Evolutionary conservation across 257 asterid genomes (phyloP), one percentile per base, ranked within the genome.

Genomic region (Marsdenia floribunda): DNA sequence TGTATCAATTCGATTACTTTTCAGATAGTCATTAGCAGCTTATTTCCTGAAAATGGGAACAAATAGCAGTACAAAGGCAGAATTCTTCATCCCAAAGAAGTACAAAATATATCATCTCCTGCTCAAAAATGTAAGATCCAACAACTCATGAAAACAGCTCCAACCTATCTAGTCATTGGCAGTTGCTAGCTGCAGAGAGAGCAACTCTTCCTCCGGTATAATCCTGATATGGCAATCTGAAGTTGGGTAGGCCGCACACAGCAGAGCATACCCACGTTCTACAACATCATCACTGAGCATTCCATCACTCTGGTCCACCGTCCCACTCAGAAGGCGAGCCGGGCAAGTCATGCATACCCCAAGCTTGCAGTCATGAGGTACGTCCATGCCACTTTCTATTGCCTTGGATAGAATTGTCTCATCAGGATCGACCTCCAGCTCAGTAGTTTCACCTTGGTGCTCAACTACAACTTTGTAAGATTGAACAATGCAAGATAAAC

Each of bases 271-370:
- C 4, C 98, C 97, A 12, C 89, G 67, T 73, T 92, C 96, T 59
- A 94, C 86, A 70, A 94, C 98, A 83, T 94, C 97, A 74, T 94
- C 98, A 82, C 97, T 94, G 18, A 91, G 90, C 98, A 91, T 93
- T 10, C 98, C 98, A 13, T 91, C 97, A 87, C 97, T 93, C 85
- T 93, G 98, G 77, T 91, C 98, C 13, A 93, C 98, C 24, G 72
- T 58, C 8, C 98, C 97, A 78, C 89, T 82, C 46, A 93, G 77
- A 18, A 94, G 92, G 78, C 66, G 65, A 15, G 98, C 97, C 19
- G 98, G 97, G 42, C 97, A 94, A 54, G 98, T 93, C 98, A 93
- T 91, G 83, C 98, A 94, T 16, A 94, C 98, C 44, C 98, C 97
- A n/a, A 93, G 91, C 74, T 90, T 93, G 90, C 98, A 93, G 81